Conservation (phyloP, 768 basidiomycete species). For the Naganishia friedmannii region DNA sequence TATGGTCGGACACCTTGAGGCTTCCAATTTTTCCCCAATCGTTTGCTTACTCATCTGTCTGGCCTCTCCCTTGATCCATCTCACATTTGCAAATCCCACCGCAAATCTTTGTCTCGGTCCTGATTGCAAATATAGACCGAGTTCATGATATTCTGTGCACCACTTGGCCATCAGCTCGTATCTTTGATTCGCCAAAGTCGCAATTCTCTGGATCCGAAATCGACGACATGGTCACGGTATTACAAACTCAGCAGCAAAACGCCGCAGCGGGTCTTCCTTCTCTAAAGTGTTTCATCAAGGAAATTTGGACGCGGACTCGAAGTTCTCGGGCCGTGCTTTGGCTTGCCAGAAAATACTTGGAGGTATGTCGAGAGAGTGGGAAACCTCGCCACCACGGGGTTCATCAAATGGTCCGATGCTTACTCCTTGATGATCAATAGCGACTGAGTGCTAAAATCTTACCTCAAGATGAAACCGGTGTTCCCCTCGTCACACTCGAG, state of each 20-base stretch:
- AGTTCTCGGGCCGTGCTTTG: slow-evolving; percentile 32
- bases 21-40: not conserved
- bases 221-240: slow-evolving; percentile 14
- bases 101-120: not conserved
- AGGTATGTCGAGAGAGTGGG: slow-evolving; percentile 24
- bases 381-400: too few species aligned
- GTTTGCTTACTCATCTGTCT: not conserved
- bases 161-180: slow-evolving; percentile 32
- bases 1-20: not conserved
- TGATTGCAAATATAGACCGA: slow-evolving; percentile 26
- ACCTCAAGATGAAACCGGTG: slow-evolving; percentile 11
- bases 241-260: slow-evolving; percentile 7
- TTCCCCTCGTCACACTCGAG: slow-evolving; percentile 16
- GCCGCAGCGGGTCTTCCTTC: slow-evolving; percentile 25
- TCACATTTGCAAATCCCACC: not conserved
- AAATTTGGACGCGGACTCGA: slow-evolving; percentile 31
- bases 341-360: slow-evolving; percentile 31
- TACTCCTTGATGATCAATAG: not conserved
- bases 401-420: not conserved
- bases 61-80: not conserved
- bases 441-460: slow-evolving; percentile 16
- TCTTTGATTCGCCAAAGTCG: slow-evolving; percentile 29
- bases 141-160: slow-evolving; percentile 33
- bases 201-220: slow-evolving; percentile 23
- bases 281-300: slow-evolving; percentile 32